Percentiles rank a stretch among this genome's conserved stretches.
Conservation (phyloP, 2,329 filamentous ascomycete genomes). For the Dactylonectria estremocensis region DNA sequence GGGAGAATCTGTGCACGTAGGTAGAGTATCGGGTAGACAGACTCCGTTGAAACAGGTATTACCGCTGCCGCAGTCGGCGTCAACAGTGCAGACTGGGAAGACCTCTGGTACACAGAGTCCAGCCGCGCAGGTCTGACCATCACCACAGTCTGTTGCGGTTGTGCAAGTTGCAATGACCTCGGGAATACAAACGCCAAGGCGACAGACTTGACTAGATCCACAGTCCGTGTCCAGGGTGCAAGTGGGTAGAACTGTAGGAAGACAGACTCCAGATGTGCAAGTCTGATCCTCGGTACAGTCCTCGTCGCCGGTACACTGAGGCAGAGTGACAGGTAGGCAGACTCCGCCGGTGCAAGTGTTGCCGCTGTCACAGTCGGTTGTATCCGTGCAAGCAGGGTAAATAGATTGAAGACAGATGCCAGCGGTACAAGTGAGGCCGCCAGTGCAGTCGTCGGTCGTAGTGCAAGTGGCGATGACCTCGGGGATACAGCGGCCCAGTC, state of each 20-base stretch:
- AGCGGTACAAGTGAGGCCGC: neutral
- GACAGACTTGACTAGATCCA: conserved; percentile 4
- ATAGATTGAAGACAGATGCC: conserved; percentile 17
- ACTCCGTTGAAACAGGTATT: conserved; percentile 15
- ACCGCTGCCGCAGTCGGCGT: conserved; percentile 13
- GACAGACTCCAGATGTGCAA: conserved; percentile 16
- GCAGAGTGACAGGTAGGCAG: conserved; percentile 9
- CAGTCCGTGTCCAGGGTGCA: conserved; percentile 17
- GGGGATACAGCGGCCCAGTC: conserved; percentile 19
- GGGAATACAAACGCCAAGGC: conserved; percentile 18
- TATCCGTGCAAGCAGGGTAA: conserved; percentile 1
- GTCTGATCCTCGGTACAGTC: conserved; percentile 8
- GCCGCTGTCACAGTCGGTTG: conserved; percentile 13
- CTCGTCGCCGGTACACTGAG: conserved; percentile 1
- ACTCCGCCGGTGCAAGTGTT: conserved; percentile 4
- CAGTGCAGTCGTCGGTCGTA: neutral
- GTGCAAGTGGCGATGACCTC: conserved; percentile 2
- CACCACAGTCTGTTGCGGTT: neutral
- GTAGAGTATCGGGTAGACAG: conserved; percentile 12
- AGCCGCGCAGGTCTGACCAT: conserved; percentile 16
- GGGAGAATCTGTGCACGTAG: neutral
- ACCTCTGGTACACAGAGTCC: conserved; percentile 23
- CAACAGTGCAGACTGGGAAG: conserved; percentile 1
- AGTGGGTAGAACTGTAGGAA: neutral
- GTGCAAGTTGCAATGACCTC: conserved; percentile 1